These are phyloP conservation scores for Elaeagnus macrophylla DNA, from an alignment of 306 rosid species.

Conservation along the genomic window DNA sequence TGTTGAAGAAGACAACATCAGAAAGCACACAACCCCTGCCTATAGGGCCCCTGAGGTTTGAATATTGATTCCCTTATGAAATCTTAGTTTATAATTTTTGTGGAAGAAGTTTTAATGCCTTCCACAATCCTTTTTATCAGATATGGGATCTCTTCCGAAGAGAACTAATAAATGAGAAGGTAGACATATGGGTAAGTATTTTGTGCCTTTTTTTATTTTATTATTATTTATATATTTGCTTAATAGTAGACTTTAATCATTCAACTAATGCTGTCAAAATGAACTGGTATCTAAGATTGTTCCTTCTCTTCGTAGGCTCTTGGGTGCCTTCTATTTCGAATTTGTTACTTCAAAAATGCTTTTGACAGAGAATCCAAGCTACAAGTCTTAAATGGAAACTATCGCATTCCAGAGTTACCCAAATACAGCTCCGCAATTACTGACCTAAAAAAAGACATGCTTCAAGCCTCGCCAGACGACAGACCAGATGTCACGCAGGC, in stretches of 20 bases:
- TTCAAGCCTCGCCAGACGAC: slow-evolving; percentile 84
- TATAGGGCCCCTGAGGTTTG: slow-evolving; percentile 91
- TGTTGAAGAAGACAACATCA: slow-evolving; percentile 94
- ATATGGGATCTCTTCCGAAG: slow-evolving; percentile 96
- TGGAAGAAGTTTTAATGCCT: slow-evolving; percentile 12
- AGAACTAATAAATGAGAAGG: slow-evolving; percentile 87
- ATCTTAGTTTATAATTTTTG: neutral
- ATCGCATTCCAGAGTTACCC: slow-evolving; percentile 87
- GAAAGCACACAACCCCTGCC: slow-evolving; percentile 97
- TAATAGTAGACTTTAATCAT: slow-evolving; percentile 7
- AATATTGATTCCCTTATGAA: slow-evolving; percentile 13
- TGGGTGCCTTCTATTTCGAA: slow-evolving; percentile 97
- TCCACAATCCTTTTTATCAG: slow-evolving; percentile 29
- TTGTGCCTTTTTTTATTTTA: neutral
- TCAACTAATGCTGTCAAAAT: neutral
- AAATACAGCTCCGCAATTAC: slow-evolving; percentile 54
- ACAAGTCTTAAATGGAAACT: slow-evolving; percentile 93
- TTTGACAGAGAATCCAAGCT: slow-evolving; percentile 98
- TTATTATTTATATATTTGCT: slow-evolving; percentile 1
- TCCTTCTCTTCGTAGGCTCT: slow-evolving; percentile 57
- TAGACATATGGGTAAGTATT: slow-evolving; percentile 93
- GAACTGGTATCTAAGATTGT: slow-evolving; percentile 17
- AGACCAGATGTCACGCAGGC: slow-evolving; percentile 99
- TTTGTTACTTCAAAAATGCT: slow-evolving; percentile 92
- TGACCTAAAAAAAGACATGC: slow-evolving; percentile 86